A percentile compares a stretch with the other conserved stretches of the same genome.
Evolutionary conservation across 2,329 filamentous ascomycete species (phyloP).

Genomic region (Neophaeococcomyces mojaviensis): DNA sequence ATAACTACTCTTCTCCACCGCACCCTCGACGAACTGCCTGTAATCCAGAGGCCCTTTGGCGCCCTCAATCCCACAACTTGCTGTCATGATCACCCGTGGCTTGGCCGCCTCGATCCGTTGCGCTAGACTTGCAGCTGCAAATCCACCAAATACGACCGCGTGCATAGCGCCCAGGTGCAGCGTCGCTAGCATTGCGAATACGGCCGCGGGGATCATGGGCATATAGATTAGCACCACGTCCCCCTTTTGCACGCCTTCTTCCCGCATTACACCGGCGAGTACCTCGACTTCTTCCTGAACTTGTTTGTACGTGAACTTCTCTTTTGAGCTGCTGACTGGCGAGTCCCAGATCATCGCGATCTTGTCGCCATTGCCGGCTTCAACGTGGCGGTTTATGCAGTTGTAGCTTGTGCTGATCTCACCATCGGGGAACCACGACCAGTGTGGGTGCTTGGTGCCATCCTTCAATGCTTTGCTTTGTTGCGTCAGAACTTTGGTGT

Average conservation of each 20-base stretch:
- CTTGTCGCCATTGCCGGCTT: constrained; percentile 62
- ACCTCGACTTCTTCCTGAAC: constrained; percentile 73
- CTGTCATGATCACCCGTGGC: constrained; percentile 71
- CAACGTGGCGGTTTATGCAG: constrained; percentile 82
- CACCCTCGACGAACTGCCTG: constrained; percentile 66
- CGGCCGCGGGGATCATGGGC: constrained; percentile 87
- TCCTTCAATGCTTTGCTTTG: constrained; percentile 57
- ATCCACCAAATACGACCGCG: constrained; percentile 87
- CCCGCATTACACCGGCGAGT: constrained; percentile 71
- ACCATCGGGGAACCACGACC: constrained; percentile 85
- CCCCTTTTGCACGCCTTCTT: constrained; percentile 73
- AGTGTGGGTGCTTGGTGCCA: constrained; percentile 62
- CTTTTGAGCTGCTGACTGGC: constrained; percentile 67
- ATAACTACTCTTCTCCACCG: constrained; percentile 57
- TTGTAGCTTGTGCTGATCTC: constrained; percentile 90
- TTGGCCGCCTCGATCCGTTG: constrained; percentile 80
- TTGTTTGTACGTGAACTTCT: constrained; percentile 65
- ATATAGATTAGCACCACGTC: constrained; percentile 91
- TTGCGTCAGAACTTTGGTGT: constrained; percentile 53
- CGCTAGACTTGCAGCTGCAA: constrained; percentile 70
- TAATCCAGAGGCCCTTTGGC: constrained; percentile 73
- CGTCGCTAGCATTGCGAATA: constrained; percentile 79
- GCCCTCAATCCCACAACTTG: constrained; percentile 87
- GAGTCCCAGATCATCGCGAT: constrained; percentile 82
- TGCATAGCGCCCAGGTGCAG: constrained; percentile 80